phyloP scores from a whole-genome alignment of 1,139 yeast genomes.

The Candida smagusa region DNA sequence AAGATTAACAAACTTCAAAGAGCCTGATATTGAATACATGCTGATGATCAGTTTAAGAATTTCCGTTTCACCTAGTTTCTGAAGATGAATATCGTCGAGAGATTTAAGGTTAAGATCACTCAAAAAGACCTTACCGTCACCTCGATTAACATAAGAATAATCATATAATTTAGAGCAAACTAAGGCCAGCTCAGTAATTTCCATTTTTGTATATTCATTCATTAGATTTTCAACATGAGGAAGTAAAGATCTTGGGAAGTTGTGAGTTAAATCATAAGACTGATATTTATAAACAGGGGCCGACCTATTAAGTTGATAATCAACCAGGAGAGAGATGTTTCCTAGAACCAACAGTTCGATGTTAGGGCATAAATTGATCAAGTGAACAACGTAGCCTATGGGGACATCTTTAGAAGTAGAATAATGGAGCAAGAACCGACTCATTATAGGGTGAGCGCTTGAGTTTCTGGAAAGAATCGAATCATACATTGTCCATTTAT shows the following conservation, averaged over 20 bases:
- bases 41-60: conserved; percentile 29
- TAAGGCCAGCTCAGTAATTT: too few relatives aligned
- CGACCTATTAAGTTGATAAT: conserved; percentile 45
- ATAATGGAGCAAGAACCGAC: conserved; percentile 54
- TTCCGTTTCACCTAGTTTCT: conserved; percentile 35
- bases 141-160: conserved; percentile 26
- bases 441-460: conserved; percentile 55
- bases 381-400: conserved; percentile 60
- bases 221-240: conserved; percentile 21
- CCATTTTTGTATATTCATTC: conserved; percentile 6
- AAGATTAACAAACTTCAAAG: conserved; percentile 33
- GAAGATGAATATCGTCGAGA: conserved; percentile 30
- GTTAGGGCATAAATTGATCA: conserved; percentile 59
- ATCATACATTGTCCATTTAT: not conserved
- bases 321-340: conserved; percentile 54
- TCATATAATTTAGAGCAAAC: conserved; percentile 11
- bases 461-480: conserved; percentile 12
- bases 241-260: conserved; percentile 33
- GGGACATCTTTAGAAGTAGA: conserved; percentile 65
- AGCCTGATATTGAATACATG: too few relatives aligned
- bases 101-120: conserved; percentile 43
- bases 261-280: conserved; percentile 37
- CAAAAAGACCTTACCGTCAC: conserved; percentile 41
- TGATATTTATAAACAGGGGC: conserved; percentile 33
- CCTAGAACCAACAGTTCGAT: conserved; percentile 48